phyloP scores from a whole-genome alignment of 2,329 filamentous ascomycete genomes.

The Aureobasidium sp. region DNA sequence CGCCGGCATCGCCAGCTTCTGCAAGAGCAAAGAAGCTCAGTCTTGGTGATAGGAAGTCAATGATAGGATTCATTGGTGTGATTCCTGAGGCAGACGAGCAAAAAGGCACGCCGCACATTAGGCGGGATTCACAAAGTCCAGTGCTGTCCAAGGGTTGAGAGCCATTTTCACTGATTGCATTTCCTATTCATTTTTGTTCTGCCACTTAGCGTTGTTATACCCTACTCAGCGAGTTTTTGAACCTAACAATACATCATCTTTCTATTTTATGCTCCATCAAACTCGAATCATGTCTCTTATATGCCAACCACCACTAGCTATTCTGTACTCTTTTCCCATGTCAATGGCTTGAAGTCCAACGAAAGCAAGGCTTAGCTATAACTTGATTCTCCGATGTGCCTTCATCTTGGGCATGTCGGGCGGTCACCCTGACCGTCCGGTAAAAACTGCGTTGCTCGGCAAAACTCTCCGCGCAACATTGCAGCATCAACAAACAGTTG shows the following conservation, averaged over 20 bases:
- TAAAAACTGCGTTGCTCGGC: background rate
- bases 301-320: too few relatives aligned
- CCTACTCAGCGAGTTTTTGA: background rate
- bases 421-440: background rate
- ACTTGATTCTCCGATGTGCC: too few relatives aligned
- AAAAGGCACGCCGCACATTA: background rate
- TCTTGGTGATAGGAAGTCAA: background rate
- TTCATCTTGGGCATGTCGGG: background rate
- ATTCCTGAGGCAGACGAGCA: background rate
- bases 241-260: background rate
- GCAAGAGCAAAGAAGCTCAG: background rate
- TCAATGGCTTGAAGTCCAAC: too few relatives aligned
- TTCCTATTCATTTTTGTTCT: background rate
- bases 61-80: background rate
- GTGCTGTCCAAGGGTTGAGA: background rate
- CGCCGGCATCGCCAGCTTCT: background rate
- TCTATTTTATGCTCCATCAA: too few relatives aligned
- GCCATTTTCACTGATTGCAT: background rate
- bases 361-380: too few relatives aligned
- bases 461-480: background rate
- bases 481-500: slow-evolving; percentile 1
- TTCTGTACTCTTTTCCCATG: too few relatives aligned
- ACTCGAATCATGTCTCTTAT: too few relatives aligned
- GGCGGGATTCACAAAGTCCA: background rate
- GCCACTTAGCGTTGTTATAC: background rate